A percentile compares a stretch with the other conserved stretches of the same genome.
phyloP scores from a whole-genome alignment of 2,329 filamentous ascomycete species.

The Phialophora chinensis region DNA sequence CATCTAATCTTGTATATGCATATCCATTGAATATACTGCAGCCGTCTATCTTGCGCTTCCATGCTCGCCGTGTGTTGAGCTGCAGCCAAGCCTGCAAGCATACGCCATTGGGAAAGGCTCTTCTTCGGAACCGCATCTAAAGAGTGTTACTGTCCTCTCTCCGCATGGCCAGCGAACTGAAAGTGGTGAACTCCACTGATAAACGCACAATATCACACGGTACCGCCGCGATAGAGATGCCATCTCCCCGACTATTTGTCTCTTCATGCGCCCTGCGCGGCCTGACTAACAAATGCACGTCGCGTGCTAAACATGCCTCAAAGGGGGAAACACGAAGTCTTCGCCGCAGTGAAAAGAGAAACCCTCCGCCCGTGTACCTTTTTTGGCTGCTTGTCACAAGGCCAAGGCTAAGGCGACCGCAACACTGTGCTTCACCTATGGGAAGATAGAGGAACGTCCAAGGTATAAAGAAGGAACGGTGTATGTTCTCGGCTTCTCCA shows the following conservation, averaged over 20 bases:
- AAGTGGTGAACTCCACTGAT: neutral
- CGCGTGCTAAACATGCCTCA: neutral
- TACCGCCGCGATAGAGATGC: neutral
- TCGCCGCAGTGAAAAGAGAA: conserved; percentile 1
- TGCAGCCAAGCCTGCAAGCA: neutral
- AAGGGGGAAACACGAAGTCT: neutral
- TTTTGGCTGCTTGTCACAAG: neutral
- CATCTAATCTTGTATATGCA: conserved; percentile 11
- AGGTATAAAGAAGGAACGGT: no score
- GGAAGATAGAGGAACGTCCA: no score
- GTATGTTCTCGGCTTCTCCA: no score
- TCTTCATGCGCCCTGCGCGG: neutral
- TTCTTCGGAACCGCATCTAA: neutral
- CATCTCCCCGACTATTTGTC: neutral
- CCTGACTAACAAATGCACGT: neutral
- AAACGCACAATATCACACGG: neutral
- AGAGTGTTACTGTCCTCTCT: neutral
- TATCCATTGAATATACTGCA: neutral
- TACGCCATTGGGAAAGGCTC: neutral
- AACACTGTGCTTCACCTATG: no score
- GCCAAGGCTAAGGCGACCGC: no score
- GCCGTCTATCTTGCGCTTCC: neutral
- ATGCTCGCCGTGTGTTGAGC: neutral
- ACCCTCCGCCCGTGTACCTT: neutral
- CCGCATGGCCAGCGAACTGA: neutral